Conservation (phyloP, 163 green algal species). For the Smithsoniella earleae region DNA sequence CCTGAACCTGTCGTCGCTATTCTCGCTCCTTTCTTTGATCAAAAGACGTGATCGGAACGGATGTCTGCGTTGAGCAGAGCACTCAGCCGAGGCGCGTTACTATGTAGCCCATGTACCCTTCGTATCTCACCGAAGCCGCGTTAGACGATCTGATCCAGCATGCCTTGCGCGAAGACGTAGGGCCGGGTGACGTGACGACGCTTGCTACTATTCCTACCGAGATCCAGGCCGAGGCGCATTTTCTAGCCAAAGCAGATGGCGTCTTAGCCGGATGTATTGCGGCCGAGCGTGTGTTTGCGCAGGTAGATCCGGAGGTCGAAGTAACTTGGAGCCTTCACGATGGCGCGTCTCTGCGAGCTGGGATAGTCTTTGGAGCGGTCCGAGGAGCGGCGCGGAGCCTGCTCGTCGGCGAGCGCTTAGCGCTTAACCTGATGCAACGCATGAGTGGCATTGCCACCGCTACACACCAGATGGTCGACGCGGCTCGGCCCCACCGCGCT, state of each 20-base stretch:
- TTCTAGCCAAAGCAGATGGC: slow-evolving; percentile 87
- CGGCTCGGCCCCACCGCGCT: slow-evolving; percentile 34
- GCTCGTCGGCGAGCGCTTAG: slow-evolving; percentile 86
- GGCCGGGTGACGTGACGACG: too few species aligned
- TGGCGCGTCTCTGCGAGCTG: slow-evolving; percentile 53
- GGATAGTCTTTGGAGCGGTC: slow-evolving; percentile 58
- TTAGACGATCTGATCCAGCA: too few species aligned
- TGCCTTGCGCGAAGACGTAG: too few species aligned
- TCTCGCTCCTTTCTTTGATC: too few species aligned
- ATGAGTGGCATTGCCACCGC: slow-evolving; percentile 91
- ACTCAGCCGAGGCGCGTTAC: too few species aligned
- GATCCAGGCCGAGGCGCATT: too few species aligned
- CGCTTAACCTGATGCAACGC: slow-evolving; percentile 95
- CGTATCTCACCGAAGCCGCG: too few species aligned
- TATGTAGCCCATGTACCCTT: too few species aligned
- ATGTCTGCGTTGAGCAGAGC: too few species aligned
- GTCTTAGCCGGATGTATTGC: slow-evolving; percentile 78
- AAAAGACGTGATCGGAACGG: too few species aligned
- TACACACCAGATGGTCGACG: slow-evolving; percentile 60
- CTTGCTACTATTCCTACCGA: too few species aligned
- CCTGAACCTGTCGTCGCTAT: too few species aligned
- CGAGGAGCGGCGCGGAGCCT: slow-evolving; percentile 67
- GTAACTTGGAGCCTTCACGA: slow-evolving; percentile 48
- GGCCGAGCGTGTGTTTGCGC: slow-evolving; percentile 61
- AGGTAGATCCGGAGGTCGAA: slow-evolving; percentile 32